Conservation (phyloP, 2,329 filamentous ascomycete species). For the Talaromyces sp. region DNA sequence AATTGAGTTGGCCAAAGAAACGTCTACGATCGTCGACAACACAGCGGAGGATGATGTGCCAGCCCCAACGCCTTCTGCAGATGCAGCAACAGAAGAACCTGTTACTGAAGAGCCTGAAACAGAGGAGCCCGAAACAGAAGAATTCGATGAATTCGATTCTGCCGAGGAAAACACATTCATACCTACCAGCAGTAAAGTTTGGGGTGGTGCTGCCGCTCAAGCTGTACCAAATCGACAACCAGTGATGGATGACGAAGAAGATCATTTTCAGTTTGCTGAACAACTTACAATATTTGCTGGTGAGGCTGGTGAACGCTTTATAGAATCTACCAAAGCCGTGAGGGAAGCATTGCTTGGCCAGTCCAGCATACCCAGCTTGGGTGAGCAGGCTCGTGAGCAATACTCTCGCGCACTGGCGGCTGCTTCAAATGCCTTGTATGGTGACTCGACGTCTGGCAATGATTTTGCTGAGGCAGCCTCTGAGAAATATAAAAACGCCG, state of each 20-base stretch:
- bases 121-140: neutral
- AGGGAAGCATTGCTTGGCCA: slow-evolving; percentile 50
- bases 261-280: slow-evolving; percentile 44
- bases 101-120: neutral
- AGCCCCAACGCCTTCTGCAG: neutral
- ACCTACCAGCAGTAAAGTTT: slow-evolving; percentile 39
- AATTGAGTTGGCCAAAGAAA: slow-evolving; percentile 7
- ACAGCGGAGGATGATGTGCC: neutral
- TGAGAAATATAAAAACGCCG: slow-evolving; percentile 52
- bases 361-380: slow-evolving; percentile 40
- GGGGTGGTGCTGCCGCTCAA: slow-evolving; percentile 50
- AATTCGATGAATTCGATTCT: neutral
- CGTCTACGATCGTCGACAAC: neutral
- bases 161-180: neutral
- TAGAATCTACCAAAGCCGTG: slow-evolving; percentile 50
- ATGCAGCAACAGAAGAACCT: neutral
- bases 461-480: slow-evolving; percentile 47
- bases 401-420: slow-evolving; percentile 53
- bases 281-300: slow-evolving; percentile 48
- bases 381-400: slow-evolving; percentile 51
- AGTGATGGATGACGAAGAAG: slow-evolving; percentile 46
- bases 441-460: slow-evolving; percentile 36
- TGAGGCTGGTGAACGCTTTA: slow-evolving; percentile 48
- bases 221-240: slow-evolving; percentile 42
- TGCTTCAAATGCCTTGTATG: slow-evolving; percentile 53